A percentile compares a stretch with the other conserved stretches of the same genome.
phyloP scores from a whole-genome alignment of 805 yeast genomes.

The Hanseniaspora lachancei region DNA sequence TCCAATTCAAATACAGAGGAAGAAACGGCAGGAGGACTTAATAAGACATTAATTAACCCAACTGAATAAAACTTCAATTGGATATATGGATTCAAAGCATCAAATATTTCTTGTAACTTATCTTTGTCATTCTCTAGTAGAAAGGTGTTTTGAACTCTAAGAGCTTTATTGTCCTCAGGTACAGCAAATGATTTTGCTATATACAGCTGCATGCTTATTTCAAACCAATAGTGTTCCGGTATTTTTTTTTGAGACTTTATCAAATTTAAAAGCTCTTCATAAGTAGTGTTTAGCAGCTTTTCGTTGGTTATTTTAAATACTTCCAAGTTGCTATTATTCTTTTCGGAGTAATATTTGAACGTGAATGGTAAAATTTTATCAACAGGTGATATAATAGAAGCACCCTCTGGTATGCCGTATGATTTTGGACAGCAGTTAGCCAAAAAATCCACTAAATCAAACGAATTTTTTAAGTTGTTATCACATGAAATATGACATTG shows the following conservation, averaged over 20 bases:
- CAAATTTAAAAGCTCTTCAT: conserved; percentile 34
- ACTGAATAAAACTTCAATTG: conserved; percentile 54
- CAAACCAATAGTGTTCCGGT: conserved; percentile 53
- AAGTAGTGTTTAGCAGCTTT: conserved; percentile 13
- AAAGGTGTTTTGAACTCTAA: background rate
- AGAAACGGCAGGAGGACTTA: conserved; percentile 45
- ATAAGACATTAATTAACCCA: conserved; percentile 47
- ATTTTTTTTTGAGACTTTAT: conserved; percentile 37
- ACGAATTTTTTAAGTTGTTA: conserved; percentile 30
- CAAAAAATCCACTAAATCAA: conserved; percentile 28
- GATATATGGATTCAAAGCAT: conserved; percentile 45
- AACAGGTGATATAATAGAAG: background rate
- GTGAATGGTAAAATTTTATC: conserved; percentile 38
- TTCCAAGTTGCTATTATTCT: conserved; percentile 1
- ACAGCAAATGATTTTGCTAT: conserved; percentile 37
- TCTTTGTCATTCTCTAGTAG: conserved; percentile 40
- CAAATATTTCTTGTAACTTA: conserved; percentile 39
- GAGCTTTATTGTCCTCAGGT: background rate
- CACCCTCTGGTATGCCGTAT: background rate
- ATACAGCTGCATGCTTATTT: conserved; percentile 47
- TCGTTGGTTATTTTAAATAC: conserved; percentile 6
- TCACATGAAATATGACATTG: conserved; percentile 22
- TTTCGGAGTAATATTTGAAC: conserved; percentile 38
- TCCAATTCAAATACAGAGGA: conserved; percentile 59
- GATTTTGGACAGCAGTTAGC: conserved; percentile 5